Evolutionary conservation across 2,329 filamentous ascomycete genomes (phyloP), one percentile per base, ranked within the genome.

Genomic region (Ophiostoma sp.): DNA sequence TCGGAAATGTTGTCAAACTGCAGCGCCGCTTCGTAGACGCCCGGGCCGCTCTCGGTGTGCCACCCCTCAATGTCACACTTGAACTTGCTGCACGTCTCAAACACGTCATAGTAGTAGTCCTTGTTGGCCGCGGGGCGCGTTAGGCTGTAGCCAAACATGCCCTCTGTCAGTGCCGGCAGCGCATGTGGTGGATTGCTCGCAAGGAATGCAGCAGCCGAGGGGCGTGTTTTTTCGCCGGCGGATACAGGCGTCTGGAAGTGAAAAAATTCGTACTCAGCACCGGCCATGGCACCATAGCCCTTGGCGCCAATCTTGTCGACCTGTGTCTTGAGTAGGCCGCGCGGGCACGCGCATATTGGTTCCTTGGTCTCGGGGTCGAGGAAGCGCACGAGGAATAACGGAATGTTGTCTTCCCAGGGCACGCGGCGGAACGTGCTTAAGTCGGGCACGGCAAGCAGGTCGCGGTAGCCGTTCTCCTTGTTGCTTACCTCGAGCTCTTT

Each of bases 221-320:
- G 33, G 15, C 77, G 27, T 23, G 57, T 11, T 4, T 23, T 20
- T 82, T 79, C 44, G 39, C 27, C 13, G 52, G 82, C 76, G 31
- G 79, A 76, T 23, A 81, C 76, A 11, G 93, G 93, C 4, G 87
- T 87, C 76, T 89, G 86, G 81, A 96, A 97, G 76, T 95, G 92
- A 83, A 90, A 97, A 85, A 97, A 97, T 76, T 97, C 94, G 81
- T 95, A 97, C 79, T 97, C 94, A 76, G 92, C 93, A 80, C 94
- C 94, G 71, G 94, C 93, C 90, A 97, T 92, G 13, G 93, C 93
- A 11, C 88, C 89, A 77, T 90, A 90, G n/a, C 91, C 91, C 57
- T 86, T 83, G 23, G 82, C 82, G 73, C 87, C 83, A 31, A 94
- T 78, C 81, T 91, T 93, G 17, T 86, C 86, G 15, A 90, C 82